A percentile compares a stretch with the other conserved stretches of the same genome.
Evolutionary conservation across 2,329 filamentous ascomycete species (phyloP).

Genomic region (Trichoderma citrinoviride): DNA sequence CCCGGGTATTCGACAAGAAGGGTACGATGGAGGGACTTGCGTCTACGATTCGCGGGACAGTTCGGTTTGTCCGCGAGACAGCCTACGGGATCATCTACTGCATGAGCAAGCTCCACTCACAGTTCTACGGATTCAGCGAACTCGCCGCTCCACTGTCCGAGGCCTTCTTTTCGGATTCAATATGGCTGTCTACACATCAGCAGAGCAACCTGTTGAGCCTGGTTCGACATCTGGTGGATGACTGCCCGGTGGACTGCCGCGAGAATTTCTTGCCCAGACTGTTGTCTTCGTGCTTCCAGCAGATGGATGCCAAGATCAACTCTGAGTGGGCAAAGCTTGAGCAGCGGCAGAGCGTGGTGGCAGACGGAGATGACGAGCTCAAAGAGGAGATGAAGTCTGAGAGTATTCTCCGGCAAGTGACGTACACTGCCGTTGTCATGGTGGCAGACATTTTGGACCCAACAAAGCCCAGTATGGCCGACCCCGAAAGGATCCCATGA

Average conservation of each 20-base stretch:
- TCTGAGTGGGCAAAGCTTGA: conserved; percentile 81
- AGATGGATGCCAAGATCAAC: conserved; percentile 84
- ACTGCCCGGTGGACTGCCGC: conserved; percentile 78
- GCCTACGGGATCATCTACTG: conserved; percentile 94
- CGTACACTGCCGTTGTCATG: conserved; percentile 88
- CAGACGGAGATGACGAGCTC: conserved; percentile 70
- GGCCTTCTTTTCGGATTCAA: conserved; percentile 78
- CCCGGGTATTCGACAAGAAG: conserved; percentile 84
- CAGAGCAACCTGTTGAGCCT: conserved; percentile 90
- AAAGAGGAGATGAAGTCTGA: conserved; percentile 98
- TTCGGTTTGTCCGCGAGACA: conserved; percentile 86
- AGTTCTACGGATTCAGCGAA: conserved; percentile 88
- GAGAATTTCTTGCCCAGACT: conserved; percentile 81
- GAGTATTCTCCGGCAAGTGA: conserved; percentile 88
- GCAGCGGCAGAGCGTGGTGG: conserved; percentile 57
- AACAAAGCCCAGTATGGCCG: conserved; percentile 57
- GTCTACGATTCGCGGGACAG: conserved; percentile 84
- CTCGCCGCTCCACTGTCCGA: conserved; percentile 79
- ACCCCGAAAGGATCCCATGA: not conserved
- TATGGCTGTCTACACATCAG: conserved; percentile 84
- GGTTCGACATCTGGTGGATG: conserved; percentile 83
- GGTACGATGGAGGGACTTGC: conserved; percentile 88
- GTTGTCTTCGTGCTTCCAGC: conserved; percentile 74
- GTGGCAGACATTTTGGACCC: conserved; percentile 87
- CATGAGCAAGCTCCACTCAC: conserved; percentile 79